phyloP scores from a whole-genome alignment of 2,329 filamentous ascomycete genomes.

The Fusarium sp. region DNA sequence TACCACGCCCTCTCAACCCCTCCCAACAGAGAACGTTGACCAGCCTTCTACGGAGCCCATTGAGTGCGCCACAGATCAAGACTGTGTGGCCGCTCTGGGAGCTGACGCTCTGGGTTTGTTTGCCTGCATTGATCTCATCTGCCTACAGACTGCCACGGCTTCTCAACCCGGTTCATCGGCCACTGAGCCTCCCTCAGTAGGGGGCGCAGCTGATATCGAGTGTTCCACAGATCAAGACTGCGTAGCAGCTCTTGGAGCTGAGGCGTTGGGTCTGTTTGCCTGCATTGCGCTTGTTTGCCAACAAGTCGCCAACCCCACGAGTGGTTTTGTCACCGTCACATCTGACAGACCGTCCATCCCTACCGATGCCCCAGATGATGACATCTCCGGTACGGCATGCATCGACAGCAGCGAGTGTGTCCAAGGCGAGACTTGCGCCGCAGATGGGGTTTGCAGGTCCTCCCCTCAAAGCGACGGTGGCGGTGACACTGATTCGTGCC shows the following conservation, averaged over 20 bases:
- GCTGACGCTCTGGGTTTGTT: neutral
- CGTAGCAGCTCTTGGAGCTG: neutral
- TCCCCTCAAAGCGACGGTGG: neutral
- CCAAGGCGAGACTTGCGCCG: constrained; percentile 13
- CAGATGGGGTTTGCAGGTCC: constrained; percentile 1
- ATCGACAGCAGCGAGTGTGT: constrained; percentile 4
- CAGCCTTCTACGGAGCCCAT: neutral
- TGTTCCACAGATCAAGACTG: constrained; percentile 20
- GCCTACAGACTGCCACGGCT: constrained; percentile 3
- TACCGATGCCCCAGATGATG: neutral
- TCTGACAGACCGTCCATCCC: neutral
- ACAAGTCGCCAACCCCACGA: constrained; percentile 7
- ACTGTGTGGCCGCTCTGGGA: constrained; percentile 10
- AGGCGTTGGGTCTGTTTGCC: constrained; percentile 7
- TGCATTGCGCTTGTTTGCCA: constrained; percentile 19
- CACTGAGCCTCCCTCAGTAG: neutral
- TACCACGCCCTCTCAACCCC: neutral
- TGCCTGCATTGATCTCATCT: constrained; percentile 10
- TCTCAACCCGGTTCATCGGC: neutral
- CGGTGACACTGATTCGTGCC: neutral
- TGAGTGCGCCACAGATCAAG: constrained; percentile 7
- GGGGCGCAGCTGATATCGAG: neutral
- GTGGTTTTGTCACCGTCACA: constrained; percentile 13
- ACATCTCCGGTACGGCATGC: neutral
- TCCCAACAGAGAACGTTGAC: neutral